Base-by-base conservation (phyloP, 108 stramenopile species). In the Fragilariopsis cylindrus region DNA sequence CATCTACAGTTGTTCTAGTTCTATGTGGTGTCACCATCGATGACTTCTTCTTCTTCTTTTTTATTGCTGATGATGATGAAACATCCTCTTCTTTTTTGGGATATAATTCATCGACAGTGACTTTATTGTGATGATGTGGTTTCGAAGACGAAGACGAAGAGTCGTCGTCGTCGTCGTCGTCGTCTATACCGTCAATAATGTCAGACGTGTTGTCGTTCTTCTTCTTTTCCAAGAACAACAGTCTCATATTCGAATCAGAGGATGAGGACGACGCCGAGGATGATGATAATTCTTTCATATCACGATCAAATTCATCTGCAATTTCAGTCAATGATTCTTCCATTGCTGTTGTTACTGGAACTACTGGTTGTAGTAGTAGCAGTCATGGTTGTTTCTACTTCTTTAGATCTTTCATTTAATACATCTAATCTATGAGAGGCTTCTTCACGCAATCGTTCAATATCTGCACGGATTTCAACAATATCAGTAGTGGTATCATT, bases 381-480 rank as follows among this genome's bases (percentile, higher is more conserved):
- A 13, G 65, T 30, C 39, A 41, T 45, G 0, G 63, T 63, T 41
- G 62, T 63, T 63, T 42, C 40, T 63, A 4, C 18, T 0, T 42
- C 46, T 65, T 21, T 39, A 0, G 48, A 72, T 40, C 80, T 68
- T 58, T 84, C 83, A 49, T 78, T 76, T 43, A 92, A 57, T 3
- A 76, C 82, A 12, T 80, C 76, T 47, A 92, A 68, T 57, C 86
- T 82, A 39, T 81, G 57, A 55, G 84, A 48, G 1, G 92, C 92
- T 73, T 90, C 92, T 50, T 79, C 21, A 52, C 82, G 72, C 83
- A 92, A 72, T 18, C 72, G 82, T 62, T 80, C 86, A 71, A 90
- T 92, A 45, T 90, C 88, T 48, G 76, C 57, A 52, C 85, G 76
- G 50, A 93, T 73, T 19, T 64, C 73, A 30, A 30, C 30, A 30